Conservation (phyloP, 2,329 filamentous ascomycete genomes). For the Cladosporium velox region DNA sequence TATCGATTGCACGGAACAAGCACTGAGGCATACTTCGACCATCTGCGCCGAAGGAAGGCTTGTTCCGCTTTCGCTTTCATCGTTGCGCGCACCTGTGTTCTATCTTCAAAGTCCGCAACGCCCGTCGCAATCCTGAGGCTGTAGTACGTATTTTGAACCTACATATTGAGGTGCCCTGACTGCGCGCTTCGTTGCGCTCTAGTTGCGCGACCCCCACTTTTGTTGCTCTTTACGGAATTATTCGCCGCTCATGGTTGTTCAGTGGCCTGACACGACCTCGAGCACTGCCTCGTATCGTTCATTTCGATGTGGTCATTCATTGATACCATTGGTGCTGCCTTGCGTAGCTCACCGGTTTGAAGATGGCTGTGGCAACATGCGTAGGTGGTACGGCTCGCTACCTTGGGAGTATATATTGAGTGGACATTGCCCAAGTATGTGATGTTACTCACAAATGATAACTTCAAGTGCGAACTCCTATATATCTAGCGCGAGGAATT, state of each 20-base stretch:
- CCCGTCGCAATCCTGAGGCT: rapidly evolving
- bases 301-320: not conserved
- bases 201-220: constrained; percentile 5
- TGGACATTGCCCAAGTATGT: not conserved
- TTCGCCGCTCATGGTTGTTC: constrained; percentile 9
- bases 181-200: constrained; percentile 6
- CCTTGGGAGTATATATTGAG: not conserved
- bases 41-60: not conserved
- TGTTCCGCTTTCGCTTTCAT: constrained; percentile 5
- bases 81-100: not conserved
- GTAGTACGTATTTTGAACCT: no score
- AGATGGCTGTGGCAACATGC: not conserved
- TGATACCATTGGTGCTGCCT: not conserved
- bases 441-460: not conserved
- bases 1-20: not conserved
- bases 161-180: not conserved
- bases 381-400: no score
- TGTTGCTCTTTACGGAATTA: not conserved
- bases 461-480: not conserved
- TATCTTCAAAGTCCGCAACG: no score
- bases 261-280: constrained; percentile 3
- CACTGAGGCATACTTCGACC: not conserved
- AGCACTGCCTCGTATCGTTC: not conserved
- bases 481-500: no score
- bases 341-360: not conserved